Evolutionary conservation across 495 filamentous ascomycete species (phyloP).

Genomic region (Baudoinia panamericana): DNA sequence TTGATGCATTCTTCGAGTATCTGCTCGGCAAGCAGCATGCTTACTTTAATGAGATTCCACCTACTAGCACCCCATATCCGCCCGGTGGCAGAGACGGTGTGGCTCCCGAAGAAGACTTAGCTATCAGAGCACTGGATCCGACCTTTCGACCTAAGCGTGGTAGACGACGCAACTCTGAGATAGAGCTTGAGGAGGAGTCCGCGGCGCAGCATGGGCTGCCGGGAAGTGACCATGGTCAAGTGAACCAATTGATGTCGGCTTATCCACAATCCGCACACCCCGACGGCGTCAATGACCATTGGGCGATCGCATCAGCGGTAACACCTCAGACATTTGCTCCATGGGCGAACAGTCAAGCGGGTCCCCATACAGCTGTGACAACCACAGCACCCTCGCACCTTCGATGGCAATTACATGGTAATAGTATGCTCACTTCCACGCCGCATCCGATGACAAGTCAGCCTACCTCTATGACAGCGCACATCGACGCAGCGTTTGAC

Average conservation of each 20-base stretch:
- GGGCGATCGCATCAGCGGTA: conserved; percentile 25
- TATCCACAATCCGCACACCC: conserved; percentile 50
- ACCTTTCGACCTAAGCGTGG: conserved; percentile 85
- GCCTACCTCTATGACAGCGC: conserved; percentile 26
- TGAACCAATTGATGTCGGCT: conserved; percentile 48
- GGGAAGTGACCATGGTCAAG: conserved; percentile 39
- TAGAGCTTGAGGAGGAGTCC: conserved; percentile 47
- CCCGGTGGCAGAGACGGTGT: conserved; percentile 73
- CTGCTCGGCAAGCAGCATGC: conserved; percentile 63
- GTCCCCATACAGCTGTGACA: conserved; percentile 25
- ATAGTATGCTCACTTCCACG: conserved; percentile 44
- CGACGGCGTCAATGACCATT: conserved; percentile 34
- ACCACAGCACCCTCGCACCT: conserved; percentile 28
- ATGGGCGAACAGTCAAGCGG: conserved; percentile 14
- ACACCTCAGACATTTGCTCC: conserved; percentile 21
- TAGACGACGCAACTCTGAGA: conserved; percentile 67
- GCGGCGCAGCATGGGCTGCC: conserved; percentile 33
- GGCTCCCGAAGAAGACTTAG: conserved; percentile 80
- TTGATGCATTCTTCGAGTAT: conserved; percentile 94
- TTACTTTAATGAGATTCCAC: conserved; percentile 77
- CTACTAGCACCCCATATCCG: conserved; percentile 44
- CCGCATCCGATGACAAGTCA: conserved; percentile 56
- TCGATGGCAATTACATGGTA: conserved; percentile 33
- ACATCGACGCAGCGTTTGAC: conserved; percentile 37
- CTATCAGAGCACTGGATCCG: conserved; percentile 74